Percentiles rank a stretch among this genome's conserved stretches.
Conservation (phyloP, 176 grass and related monocot genomes). For the Oryza punctata region DNA sequence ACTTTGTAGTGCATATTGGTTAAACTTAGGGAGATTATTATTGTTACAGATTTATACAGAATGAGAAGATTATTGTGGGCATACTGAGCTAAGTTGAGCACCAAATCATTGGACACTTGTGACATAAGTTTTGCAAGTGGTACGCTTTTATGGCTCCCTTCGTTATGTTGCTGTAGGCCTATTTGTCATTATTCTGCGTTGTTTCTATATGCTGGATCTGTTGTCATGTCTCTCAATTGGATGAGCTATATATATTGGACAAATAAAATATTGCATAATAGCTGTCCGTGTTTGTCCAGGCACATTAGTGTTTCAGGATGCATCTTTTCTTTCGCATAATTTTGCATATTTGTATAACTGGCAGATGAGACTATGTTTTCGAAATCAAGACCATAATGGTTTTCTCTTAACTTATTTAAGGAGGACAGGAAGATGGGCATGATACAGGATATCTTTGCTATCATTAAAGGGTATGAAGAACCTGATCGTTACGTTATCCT, state of each 20-base stretch:
- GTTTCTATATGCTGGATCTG: background rate
- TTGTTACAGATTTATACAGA: background rate
- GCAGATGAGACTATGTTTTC: background rate
- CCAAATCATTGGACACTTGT: conserved; percentile 1
- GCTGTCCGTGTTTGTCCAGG: background rate
- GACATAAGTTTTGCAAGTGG: background rate
- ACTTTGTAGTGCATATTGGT: background rate
- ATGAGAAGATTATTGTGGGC: background rate
- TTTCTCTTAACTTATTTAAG: conserved; percentile 59
- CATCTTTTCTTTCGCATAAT: conserved; percentile 13
- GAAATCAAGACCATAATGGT: conserved; percentile 24
- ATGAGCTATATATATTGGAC: background rate
- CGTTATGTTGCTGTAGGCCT: background rate
- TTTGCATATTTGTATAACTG: background rate
- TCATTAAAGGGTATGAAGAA: conserved; percentile 76
- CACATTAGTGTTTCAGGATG: background rate
- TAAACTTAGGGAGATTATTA: background rate
- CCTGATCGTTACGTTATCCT: conserved; percentile 89
- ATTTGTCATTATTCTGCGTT: conserved; percentile 1
- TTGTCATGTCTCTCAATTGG: background rate
- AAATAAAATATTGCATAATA: background rate
- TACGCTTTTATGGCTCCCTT: conserved; percentile 3
- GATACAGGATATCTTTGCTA: conserved; percentile 72
- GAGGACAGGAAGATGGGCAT: conserved; percentile 62
- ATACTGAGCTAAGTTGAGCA: background rate